Percentiles rank a stretch among this genome's conserved stretches.
These are phyloP conservation scores for Daldinia loculata DNA, from an alignment of 495 filamentous ascomycete species.

Conservation along the genomic window DNA sequence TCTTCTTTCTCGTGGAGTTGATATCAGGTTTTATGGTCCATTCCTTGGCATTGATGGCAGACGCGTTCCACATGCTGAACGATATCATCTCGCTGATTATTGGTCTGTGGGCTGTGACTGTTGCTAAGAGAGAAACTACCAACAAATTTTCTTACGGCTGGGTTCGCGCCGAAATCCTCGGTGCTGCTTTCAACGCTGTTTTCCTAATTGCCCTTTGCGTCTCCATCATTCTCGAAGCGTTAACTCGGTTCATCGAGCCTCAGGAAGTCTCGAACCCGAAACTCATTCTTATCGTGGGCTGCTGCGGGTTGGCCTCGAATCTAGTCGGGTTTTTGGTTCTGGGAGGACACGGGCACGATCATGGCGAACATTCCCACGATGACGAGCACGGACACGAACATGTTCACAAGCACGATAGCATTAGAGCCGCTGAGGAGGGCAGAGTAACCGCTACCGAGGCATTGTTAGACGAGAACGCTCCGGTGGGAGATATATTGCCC, in stretches of 20 bases:
- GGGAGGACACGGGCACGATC: slow-evolving; percentile 89
- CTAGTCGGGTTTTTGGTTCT: slow-evolving; percentile 88
- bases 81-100: slow-evolving; percentile 94
- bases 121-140: slow-evolving; percentile 79
- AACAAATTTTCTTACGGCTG: slow-evolving; percentile 96
- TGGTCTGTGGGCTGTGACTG: slow-evolving; percentile 93
- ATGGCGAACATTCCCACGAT: slow-evolving; percentile 58
- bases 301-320: slow-evolving; percentile 85
- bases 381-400: slow-evolving; percentile 52
- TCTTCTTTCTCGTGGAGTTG: slow-evolving; percentile 91
- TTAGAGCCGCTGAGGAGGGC: slow-evolving; percentile 44
- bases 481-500: slow-evolving; percentile 55
- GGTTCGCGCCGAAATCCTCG: slow-evolving; percentile 97
- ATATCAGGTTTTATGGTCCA: slow-evolving; percentile 84
- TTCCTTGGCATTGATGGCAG: slow-evolving; percentile 91
- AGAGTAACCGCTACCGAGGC: slow-evolving; percentile 26
- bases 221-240: slow-evolving; percentile 93
- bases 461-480: slow-evolving; percentile 42
- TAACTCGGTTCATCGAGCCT: slow-evolving; percentile 88
- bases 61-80: slow-evolving; percentile 99
- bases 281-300: slow-evolving; percentile 88
- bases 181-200: slow-evolving; percentile 94
- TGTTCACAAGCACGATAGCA: slow-evolving; percentile 46
- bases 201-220: slow-evolving; percentile 95
- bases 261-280: slow-evolving; percentile 83